Conservation (phyloP, 345 rosid species). For the Trapa bicornis region DNA sequence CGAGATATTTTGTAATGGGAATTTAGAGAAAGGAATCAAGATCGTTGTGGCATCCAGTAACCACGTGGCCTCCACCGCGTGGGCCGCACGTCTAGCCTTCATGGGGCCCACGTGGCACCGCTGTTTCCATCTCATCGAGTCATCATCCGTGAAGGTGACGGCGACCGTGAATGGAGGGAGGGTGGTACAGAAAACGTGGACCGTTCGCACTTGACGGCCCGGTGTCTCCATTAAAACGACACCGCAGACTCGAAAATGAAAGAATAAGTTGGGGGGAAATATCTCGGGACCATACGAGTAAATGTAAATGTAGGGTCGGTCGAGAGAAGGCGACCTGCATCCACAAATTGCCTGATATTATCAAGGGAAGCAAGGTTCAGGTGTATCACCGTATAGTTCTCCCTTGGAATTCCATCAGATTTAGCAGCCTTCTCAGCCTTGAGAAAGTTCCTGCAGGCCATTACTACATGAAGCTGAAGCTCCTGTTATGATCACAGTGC, state of each 20-base stretch:
- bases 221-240: not conserved
- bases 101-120: constrained; percentile 2
- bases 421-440: constrained; percentile 88
- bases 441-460: constrained; percentile 56
- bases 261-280: not conserved
- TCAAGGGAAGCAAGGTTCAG: constrained; percentile 86
- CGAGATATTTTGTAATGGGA: too few relatives aligned
- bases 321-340: not conserved
- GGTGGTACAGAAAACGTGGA: not conserved
- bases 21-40: too few relatives aligned
- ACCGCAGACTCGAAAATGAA: too few relatives aligned
- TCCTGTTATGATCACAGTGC: constrained; percentile 53
- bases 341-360: constrained; percentile 77
- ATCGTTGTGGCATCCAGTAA: too few relatives aligned
- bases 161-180: not conserved
- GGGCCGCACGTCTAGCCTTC: not conserved
- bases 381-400: constrained; percentile 80
- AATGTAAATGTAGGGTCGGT: too few relatives aligned
- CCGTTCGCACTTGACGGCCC: not conserved
- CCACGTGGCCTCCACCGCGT: too few relatives aligned
- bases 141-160: not conserved
- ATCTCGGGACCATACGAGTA: too few relatives aligned
- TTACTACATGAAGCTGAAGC: constrained; percentile 62
- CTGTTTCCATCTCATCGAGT: not conserved
- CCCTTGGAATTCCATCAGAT: constrained; percentile 66